Evolutionary conservation across 306 rosid genomes (phyloP).

Genomic region (Dryas alaskensis): DNA sequence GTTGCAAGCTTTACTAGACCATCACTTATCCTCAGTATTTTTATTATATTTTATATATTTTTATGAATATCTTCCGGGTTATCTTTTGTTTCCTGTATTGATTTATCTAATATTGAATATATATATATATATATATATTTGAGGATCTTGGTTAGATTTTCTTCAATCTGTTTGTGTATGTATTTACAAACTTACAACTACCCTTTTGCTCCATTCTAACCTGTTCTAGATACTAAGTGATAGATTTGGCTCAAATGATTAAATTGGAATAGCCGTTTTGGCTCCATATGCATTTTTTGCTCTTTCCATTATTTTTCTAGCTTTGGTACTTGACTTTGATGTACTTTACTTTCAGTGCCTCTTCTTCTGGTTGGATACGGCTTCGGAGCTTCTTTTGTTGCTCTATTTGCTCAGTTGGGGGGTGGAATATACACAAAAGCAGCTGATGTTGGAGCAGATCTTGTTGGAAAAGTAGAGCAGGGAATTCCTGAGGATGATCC

Average conservation of each 20-base stretch:
- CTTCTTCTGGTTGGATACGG: slow-evolving; percentile 99
- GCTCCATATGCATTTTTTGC: neutral
- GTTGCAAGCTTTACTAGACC: neutral
- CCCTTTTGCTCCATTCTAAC: neutral
- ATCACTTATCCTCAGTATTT: neutral
- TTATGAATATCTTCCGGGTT: neutral
- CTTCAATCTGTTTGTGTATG: neutral
- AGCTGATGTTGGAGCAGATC: slow-evolving; percentile 99
- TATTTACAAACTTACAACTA: neutral
- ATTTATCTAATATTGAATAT: neutral
- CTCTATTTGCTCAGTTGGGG: slow-evolving; percentile 96
- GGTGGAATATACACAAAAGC: slow-evolving; percentile 98
- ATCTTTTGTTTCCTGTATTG: neutral
- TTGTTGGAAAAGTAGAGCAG: slow-evolving; percentile 98
- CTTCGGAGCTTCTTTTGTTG: slow-evolving; percentile 98
- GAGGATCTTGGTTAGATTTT: neutral
- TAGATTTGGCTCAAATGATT: slow-evolving; percentile 3
- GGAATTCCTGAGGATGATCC: slow-evolving; percentile 99
- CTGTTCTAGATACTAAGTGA: neutral
- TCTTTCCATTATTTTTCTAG: slow-evolving; percentile 7
- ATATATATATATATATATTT: neutral
- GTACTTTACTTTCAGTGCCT: slow-evolving; percentile 63
- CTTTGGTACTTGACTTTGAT: slow-evolving; percentile 27
- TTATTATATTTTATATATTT: neutral
- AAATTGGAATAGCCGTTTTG: neutral